phyloP scores from a whole-genome alignment of 805 yeast species.

The Yarrowia keelungensis region DNA sequence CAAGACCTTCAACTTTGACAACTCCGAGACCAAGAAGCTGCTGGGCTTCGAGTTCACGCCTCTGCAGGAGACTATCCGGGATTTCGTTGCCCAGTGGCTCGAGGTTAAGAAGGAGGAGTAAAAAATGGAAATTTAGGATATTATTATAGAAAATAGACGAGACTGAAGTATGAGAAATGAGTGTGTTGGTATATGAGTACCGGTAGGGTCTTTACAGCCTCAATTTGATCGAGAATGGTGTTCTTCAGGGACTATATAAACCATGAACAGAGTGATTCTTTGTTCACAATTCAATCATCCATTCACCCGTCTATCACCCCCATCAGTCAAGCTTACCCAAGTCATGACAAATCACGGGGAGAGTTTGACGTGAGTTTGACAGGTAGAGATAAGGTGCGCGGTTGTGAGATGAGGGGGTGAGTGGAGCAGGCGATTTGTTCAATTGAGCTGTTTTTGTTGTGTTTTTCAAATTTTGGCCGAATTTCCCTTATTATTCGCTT shows the following conservation, averaged over 20 bases:
- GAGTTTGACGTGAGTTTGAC: conserved; percentile 10
- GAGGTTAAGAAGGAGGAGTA: neutral
- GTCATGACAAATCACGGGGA: conserved; percentile 9
- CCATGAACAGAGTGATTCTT: too few relatives aligned
- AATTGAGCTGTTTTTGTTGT: neutral
- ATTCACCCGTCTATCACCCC: too few relatives aligned
- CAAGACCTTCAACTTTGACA: conserved; percentile 26
- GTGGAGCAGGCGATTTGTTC: too few relatives aligned
- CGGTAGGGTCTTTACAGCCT: too few relatives aligned
- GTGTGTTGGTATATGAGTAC: too few relatives aligned
- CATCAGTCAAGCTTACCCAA: conserved; percentile 18
- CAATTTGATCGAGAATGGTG: too few relatives aligned
- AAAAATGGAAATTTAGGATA: too few relatives aligned
- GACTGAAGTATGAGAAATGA: too few relatives aligned
- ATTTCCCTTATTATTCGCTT: neutral
- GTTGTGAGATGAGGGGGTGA: neutral
- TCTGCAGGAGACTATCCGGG: neutral
- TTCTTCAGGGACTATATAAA: too few relatives aligned
- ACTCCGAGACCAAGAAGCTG: conserved; percentile 32
- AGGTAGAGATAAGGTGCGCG: neutral
- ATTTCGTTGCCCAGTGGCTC: conserved; percentile 24
- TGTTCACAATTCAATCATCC: too few relatives aligned
- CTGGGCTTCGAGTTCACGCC: conserved; percentile 22
- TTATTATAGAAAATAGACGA: too few relatives aligned
- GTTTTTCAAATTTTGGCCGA: neutral